Evolutionary conservation across 2,329 filamentous ascomycete species (phyloP).

Genomic region (Fusarium euwallaceae): DNA sequence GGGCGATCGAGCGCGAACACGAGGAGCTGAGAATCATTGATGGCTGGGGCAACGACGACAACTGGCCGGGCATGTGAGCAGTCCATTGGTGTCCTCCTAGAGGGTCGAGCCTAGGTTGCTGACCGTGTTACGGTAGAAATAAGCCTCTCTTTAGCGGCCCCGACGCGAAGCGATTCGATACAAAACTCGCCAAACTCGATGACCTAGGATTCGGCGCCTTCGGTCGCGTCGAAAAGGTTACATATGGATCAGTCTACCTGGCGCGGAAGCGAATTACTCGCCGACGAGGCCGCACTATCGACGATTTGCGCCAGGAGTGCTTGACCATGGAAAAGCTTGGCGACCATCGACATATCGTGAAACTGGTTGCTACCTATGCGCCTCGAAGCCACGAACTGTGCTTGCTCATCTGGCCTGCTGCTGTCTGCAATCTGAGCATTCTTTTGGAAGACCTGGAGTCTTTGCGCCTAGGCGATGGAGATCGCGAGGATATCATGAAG

Average conservation of each 20-base stretch:
- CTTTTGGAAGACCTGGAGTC: constrained; percentile 60
- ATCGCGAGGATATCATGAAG: constrained; percentile 56
- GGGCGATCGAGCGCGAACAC: constrained; percentile 49
- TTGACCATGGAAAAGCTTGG: constrained; percentile 60
- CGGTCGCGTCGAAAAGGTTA: constrained; percentile 60
- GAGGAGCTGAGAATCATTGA: constrained; percentile 49
- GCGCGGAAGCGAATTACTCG: constrained; percentile 60
- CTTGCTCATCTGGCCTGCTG: constrained; percentile 62
- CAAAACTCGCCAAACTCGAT: constrained; percentile 48
- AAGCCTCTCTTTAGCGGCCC: constrained; percentile 48
- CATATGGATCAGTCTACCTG: constrained; percentile 56
- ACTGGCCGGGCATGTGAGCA: constrained; percentile 52
- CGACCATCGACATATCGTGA: constrained; percentile 62
- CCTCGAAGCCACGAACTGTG: constrained; percentile 56
- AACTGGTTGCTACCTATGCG: constrained; percentile 62
- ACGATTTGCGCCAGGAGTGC: constrained; percentile 60
- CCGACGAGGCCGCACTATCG: constrained; percentile 54
- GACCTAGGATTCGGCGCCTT: constrained; percentile 60
- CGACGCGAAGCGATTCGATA: constrained; percentile 53
- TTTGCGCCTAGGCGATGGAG: constrained; percentile 54
- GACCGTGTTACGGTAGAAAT: constrained; percentile 41
- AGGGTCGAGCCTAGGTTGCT: constrained; percentile 1
- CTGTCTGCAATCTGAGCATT: constrained; percentile 59
- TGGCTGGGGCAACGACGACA: constrained; percentile 50
- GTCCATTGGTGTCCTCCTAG: not conserved